Conservation (phyloP, 805 yeast species). For the Priceomyces haplophilus region DNA sequence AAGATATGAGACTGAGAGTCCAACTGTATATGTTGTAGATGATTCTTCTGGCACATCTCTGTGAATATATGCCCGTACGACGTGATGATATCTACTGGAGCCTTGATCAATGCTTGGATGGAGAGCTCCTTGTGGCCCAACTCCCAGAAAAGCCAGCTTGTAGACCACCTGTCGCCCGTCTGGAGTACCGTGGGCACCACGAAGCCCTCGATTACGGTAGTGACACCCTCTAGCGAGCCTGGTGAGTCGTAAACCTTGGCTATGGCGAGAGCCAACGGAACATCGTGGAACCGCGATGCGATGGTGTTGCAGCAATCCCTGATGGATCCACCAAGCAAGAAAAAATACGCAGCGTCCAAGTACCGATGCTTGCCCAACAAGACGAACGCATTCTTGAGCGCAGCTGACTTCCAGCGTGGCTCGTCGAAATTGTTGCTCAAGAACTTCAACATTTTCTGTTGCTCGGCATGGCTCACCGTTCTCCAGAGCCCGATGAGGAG, state of each 20-base stretch:
- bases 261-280: slow-evolving; percentile 74
- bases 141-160: slow-evolving; percentile 79
- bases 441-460: slow-evolving; percentile 75
- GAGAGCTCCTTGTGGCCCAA: slow-evolving; percentile 41
- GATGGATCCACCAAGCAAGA: slow-evolving; percentile 70
- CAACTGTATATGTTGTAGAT: slow-evolving; percentile 11
- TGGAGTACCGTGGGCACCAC: slow-evolving; percentile 56
- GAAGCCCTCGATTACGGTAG: slow-evolving; percentile 44
- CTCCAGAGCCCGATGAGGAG: slow-evolving; percentile 81
- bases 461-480: slow-evolving; percentile 74
- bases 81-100: slow-evolving; percentile 40
- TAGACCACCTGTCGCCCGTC: slow-evolving; percentile 74
- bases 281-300: slow-evolving; percentile 61
- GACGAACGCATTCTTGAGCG: slow-evolving; percentile 89
- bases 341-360: slow-evolving; percentile 85
- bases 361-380: slow-evolving; percentile 83
- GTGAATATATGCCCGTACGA: slow-evolving; percentile 21
- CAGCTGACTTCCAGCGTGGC: slow-evolving; percentile 82
- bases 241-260: slow-evolving; percentile 63
- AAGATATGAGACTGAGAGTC: slow-evolving; percentile 28
- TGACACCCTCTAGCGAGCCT: slow-evolving; percentile 8
- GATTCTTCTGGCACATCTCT: slow-evolving; percentile 15
- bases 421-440: slow-evolving; percentile 72
- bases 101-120: slow-evolving; percentile 61
- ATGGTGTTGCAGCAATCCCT: slow-evolving; percentile 77